phyloP scores from a whole-genome alignment of 768 basidiomycete genomes.

The Rhodotorula kratochvilovae region DNA sequence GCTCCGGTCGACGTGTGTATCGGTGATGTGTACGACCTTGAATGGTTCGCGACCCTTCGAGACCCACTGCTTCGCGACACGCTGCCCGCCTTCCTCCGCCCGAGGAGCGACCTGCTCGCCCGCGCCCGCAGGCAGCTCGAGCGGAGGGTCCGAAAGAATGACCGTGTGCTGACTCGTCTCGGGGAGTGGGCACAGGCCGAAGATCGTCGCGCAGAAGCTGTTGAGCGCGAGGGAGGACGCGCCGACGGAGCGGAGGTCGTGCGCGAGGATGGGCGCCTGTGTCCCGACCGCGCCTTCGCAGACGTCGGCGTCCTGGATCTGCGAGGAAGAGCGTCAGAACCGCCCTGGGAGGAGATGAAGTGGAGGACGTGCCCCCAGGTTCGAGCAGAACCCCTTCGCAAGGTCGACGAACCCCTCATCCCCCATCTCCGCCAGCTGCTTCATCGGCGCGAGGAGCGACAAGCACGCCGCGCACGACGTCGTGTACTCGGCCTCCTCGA shows the following conservation, averaged over 20 bases:
- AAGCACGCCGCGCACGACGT: not conserved
- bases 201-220: conserved; percentile 57
- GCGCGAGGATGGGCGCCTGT: conserved; percentile 60
- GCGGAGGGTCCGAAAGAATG: conserved; percentile 45
- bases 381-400: not conserved
- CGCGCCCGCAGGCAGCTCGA: conserved; percentile 46
- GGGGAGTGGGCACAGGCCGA: conserved; percentile 55
- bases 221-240: conserved; percentile 54
- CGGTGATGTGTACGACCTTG: conserved; percentile 61
- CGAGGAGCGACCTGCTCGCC: conserved; percentile 30
- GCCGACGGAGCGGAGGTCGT: conserved; percentile 56
- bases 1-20: conserved; percentile 60
- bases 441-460: not conserved
- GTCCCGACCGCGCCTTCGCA: conserved; percentile 56
- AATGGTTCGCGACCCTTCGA: conserved; percentile 47
- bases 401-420: not conserved
- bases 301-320: conserved; percentile 60
- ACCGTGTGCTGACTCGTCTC: conserved; percentile 26
- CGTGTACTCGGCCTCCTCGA: not conserved
- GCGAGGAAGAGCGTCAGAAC: not conserved
- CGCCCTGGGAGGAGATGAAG: not conserved
- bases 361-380: not conserved
- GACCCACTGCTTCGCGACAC: not conserved
- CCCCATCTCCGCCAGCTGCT: not conserved
- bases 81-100: not conserved